Conservation (phyloP, 768 basidiomycete genomes). For the Astraeus odoratus region DNA sequence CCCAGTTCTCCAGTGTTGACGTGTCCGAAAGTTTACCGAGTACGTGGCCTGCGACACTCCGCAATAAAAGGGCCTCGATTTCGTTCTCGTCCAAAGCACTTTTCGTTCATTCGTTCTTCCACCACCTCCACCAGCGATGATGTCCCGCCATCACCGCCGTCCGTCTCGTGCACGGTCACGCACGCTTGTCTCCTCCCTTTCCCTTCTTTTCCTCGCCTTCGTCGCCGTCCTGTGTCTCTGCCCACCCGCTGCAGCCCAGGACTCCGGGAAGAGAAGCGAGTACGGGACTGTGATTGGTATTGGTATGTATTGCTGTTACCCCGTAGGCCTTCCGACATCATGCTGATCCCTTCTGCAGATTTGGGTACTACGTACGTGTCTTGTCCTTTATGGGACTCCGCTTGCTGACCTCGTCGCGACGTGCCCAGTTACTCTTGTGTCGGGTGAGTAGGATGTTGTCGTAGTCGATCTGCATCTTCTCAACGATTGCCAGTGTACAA, state of each 20-base stretch:
- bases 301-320: constrained; percentile 35
- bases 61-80: too few relatives aligned
- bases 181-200: constrained; percentile 50
- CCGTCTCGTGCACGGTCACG: constrained; percentile 56
- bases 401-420: constrained; percentile 18
- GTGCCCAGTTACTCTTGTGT: constrained; percentile 84
- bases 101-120: too few relatives aligned
- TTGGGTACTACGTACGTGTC: constrained; percentile 78
- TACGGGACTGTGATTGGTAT: constrained; percentile 94
- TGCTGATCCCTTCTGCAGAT: constrained; percentile 41
- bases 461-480: neutral
- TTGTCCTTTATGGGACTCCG: neutral
- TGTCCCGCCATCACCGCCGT: constrained; percentile 25
- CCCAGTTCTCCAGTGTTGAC: too few relatives aligned
- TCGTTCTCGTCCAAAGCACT: too few relatives aligned
- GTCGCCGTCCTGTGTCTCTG: constrained; percentile 68
- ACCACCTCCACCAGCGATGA: constrained; percentile 19
- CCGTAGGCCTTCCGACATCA: rapidly evolving
- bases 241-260: constrained; percentile 61
- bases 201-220: constrained; percentile 53
- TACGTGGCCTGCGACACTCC: too few relatives aligned
- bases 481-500: constrained; percentile 50
- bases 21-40: too few relatives aligned
- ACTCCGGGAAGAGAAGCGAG: constrained; percentile 46
- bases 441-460: constrained; percentile 48